These are phyloP conservation scores for Penicillium mononematosum DNA, from an alignment of 495 filamentous ascomycete genomes.

Conservation along the genomic window DNA sequence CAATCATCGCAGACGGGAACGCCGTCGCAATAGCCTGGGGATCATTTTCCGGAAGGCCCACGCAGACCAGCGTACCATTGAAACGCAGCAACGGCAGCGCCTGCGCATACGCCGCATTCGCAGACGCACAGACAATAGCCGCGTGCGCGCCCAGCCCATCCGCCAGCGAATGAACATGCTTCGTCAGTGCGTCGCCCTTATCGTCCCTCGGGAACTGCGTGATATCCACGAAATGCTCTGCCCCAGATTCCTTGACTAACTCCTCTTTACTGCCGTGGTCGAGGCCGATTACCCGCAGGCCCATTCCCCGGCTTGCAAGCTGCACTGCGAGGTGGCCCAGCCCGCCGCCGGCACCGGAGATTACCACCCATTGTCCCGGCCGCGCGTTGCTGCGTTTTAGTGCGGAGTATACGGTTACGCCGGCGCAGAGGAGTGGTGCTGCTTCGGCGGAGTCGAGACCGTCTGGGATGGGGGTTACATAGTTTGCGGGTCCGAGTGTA, in stretches of 20 bases:
- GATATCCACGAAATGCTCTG: slow-evolving; percentile 67
- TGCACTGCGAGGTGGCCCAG: slow-evolving; percentile 67
- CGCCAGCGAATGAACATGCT: slow-evolving; percentile 57
- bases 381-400: slow-evolving; percentile 57
- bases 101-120: slow-evolving; percentile 64
- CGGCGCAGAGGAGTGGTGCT: slow-evolving; percentile 64
- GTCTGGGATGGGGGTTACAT: slow-evolving; percentile 70
- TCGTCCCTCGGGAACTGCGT: slow-evolving; percentile 54
- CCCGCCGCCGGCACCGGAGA: slow-evolving; percentile 67
- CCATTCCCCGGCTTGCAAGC: slow-evolving; percentile 61
- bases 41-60: slow-evolving; percentile 66
- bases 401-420: slow-evolving; percentile 58
- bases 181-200: slow-evolving; percentile 44
- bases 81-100: slow-evolving; percentile 59
- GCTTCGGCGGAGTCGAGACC: slow-evolving; percentile 55
- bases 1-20: slow-evolving; percentile 50
- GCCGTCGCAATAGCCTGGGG: slow-evolving; percentile 57
- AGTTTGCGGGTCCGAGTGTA: slow-evolving; percentile 59
- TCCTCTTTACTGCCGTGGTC: slow-evolving; percentile 63
- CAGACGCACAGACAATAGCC: slow-evolving; percentile 63
- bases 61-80: slow-evolving; percentile 62
- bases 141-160: slow-evolving; percentile 64
- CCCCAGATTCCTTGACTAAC: slow-evolving; percentile 58
- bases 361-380: slow-evolving; percentile 62
- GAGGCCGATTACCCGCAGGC: slow-evolving; percentile 65